phyloP scores from a whole-genome alignment of 2,329 filamentous ascomycete species.

The Aspergillus proliferans region DNA sequence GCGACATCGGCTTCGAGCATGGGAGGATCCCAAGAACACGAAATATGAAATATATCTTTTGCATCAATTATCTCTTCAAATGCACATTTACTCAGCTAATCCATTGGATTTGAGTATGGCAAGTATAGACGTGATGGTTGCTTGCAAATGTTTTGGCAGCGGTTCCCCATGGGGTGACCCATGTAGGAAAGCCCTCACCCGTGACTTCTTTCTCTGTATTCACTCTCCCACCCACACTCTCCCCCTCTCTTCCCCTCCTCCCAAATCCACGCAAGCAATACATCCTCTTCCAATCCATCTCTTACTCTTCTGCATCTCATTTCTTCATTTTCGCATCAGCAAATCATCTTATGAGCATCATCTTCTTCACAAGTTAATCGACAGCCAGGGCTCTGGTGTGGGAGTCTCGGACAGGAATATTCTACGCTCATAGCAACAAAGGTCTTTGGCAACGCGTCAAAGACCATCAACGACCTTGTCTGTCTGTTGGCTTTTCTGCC shows the following conservation, averaged over 20 bases:
- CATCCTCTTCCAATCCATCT: neutral
- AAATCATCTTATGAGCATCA: neutral
- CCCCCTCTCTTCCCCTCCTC: slow-evolving; percentile 1
- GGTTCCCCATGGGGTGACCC: too few species aligned
- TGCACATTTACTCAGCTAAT: too few species aligned
- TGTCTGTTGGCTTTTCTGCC: neutral
- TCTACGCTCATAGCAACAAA: neutral
- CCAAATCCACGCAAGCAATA: neutral
- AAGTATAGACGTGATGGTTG: too few species aligned
- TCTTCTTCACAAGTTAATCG: neutral
- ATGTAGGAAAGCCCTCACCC: neutral
- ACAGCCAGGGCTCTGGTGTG: neutral
- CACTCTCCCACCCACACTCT: neutral
- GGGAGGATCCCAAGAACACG: too few species aligned
- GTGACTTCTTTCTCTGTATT: slow-evolving; percentile 1
- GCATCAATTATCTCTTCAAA: too few species aligned
- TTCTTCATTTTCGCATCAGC: neutral
- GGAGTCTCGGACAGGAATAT: neutral
- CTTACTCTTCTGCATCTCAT: slow-evolving; percentile 1
- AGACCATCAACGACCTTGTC: neutral
- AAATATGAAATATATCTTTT: too few species aligned
- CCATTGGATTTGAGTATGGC: too few species aligned
- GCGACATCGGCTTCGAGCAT: too few species aligned
- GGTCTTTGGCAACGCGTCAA: neutral
- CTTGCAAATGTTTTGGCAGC: too few species aligned